These are phyloP conservation scores for Hypoxylon sp. DNA, from an alignment of 2,329 filamentous ascomycete species.

Conservation along the genomic window DNA sequence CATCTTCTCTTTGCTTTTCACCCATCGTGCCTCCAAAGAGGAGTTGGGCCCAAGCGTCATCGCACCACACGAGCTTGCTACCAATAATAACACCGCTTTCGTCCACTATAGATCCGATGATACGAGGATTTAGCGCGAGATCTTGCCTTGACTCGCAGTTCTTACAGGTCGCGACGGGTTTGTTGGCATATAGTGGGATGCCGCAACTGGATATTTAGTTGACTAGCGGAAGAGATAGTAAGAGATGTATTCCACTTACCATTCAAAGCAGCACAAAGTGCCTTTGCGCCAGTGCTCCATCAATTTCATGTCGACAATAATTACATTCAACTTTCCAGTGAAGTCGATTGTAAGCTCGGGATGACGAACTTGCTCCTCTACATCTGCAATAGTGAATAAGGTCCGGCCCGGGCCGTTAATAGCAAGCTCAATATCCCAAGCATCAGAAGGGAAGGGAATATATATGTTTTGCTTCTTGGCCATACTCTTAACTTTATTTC, in stretches of 20 bases:
- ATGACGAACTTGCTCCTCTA: conserved; percentile 60
- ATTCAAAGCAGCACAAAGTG: conserved; percentile 60
- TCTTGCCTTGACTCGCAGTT: conserved; percentile 55
- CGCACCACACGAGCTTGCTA: conserved; percentile 69
- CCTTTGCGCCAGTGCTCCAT: conserved; percentile 51
- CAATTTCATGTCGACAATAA: conserved; percentile 55
- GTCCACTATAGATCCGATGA: conserved; percentile 62
- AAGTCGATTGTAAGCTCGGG: conserved; percentile 53
- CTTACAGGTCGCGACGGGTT: conserved; percentile 56
- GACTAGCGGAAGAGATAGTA: neutral
- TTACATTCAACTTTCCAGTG: conserved; percentile 59
- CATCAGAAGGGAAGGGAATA: conserved; percentile 61
- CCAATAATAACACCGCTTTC: conserved; percentile 69
- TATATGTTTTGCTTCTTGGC: conserved; percentile 66
- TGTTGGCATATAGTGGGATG: conserved; percentile 68
- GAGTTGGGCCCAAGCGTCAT: conserved; percentile 65
- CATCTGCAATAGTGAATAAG: conserved; percentile 61
- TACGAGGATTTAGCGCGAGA: conserved; percentile 59
- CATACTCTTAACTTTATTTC: conserved; percentile 63
- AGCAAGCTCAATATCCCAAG: conserved; percentile 57
- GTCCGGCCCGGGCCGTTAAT: conserved; percentile 54
- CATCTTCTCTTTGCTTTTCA: neutral
- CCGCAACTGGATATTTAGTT: conserved; percentile 62
- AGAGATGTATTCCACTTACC: conserved; percentile 51
- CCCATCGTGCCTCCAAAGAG: conserved; percentile 48